Percentiles rank a stretch among this genome's conserved stretches.
These are phyloP conservation scores for Colletotrichum salicis DNA, from an alignment of 2,329 filamentous ascomycete genomes.

Conservation along the genomic window DNA sequence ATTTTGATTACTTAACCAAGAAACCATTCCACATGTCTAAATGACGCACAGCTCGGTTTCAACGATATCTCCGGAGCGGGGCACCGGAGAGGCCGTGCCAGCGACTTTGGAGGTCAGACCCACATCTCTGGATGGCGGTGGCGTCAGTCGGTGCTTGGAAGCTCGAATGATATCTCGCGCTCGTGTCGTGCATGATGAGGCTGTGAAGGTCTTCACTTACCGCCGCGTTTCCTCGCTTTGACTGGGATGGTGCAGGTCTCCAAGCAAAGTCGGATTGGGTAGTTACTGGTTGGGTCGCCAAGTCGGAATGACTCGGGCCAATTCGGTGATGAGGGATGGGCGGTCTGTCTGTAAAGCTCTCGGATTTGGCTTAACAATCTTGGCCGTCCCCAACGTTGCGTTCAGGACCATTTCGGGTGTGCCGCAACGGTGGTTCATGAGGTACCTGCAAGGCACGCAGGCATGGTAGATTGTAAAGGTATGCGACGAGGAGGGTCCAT, in stretches of 20 bases:
- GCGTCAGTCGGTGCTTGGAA: neutral
- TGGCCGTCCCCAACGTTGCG: too few species aligned
- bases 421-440: too few species aligned
- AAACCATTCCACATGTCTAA: too few species aligned
- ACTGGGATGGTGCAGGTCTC: neutral
- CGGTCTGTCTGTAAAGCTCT: neutral
- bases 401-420: too few species aligned
- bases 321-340: neutral
- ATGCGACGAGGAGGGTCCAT: too few species aligned
- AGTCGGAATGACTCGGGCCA: neutral
- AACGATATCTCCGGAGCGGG: neutral
- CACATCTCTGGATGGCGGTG: neutral
- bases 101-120: neutral
- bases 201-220: neutral
- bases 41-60: neutral
- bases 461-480: too few species aligned
- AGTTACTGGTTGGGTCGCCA: neutral
- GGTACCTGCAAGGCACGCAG: too few species aligned
- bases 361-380: too few species aligned
- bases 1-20: too few species aligned
- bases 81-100: neutral
- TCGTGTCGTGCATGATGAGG: neutral
- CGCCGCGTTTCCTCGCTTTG: too few species aligned
- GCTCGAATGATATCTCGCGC: fast-evolving
- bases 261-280: neutral